Evolutionary conservation across 148 eudicot species (phyloP), one percentile per base, ranked within the genome.

Genomic region (Rhododendron griersonianum): DNA sequence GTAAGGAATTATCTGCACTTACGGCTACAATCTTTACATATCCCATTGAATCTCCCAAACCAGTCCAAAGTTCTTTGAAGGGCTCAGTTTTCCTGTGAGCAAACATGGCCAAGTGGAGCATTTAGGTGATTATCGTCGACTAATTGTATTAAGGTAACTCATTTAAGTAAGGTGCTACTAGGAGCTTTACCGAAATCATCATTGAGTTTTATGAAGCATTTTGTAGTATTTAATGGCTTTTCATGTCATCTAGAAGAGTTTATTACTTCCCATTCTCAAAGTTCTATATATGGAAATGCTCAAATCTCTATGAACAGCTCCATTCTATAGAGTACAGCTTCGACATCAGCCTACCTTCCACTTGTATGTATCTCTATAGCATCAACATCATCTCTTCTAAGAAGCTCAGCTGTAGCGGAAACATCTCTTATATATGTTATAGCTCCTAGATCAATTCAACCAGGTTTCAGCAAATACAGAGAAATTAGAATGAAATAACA

Each of bases 311-410:
- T 2, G 13, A 41, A 23, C 2, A 13, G 39, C 35, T 76, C 51
- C 73, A 71, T 37, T 30, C 10, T 21, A 55, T 19, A 39, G 37
- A 37, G 44, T 61, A 59, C 3, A 11, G 61, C 61, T 55, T 55
- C 1, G 9, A 18, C 30, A 9, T 23, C 13, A 61, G 83, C 85
- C 67, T 94, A 95, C 98, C 98, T 96, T 91, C 96, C 98, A 87
- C 89, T 95, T 39, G 96, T 95, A 91, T 95, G 99, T 87, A 95
- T 96, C 90, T 96, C 99, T 23, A 96, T 78, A 57, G 99, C 98
- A 90, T 96, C 97, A 73, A 96, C 92, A 86, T 92, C 96, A 82
- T 90, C 87, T 88, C 92, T 91, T 87, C 84, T 87, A 82, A 96
- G 93, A 87, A 96, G 93, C 87, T 91, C 87, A 81, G 94, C 91